Conservation (phyloP, 2,329 filamentous ascomycete species). For the Trichoderma breve region DNA sequence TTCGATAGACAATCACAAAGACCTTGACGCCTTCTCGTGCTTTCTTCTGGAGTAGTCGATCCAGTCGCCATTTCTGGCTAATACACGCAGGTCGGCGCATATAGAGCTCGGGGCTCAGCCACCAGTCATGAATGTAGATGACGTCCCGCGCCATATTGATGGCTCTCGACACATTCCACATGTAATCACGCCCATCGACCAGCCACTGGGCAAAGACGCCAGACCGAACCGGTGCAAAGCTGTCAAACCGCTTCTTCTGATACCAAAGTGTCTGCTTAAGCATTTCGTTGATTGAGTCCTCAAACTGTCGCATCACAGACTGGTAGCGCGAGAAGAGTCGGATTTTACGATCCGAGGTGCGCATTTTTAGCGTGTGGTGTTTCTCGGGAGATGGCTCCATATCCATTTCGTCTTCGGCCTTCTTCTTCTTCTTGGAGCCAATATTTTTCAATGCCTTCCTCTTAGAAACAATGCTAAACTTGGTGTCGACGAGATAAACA, state of each 20-base stretch:
- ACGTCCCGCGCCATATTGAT: constrained; percentile 97
- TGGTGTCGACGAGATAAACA: constrained; percentile 91
- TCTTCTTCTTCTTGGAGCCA: constrained; percentile 60
- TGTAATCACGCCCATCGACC: constrained; percentile 94
- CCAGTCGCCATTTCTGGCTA: constrained; percentile 96
- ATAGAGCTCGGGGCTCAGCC: constrained; percentile 94
- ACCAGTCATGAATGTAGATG: constrained; percentile 99
- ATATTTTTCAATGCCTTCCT: constrained; percentile 55
- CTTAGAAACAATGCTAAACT: constrained; percentile 80
- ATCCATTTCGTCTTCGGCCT: constrained; percentile 43
- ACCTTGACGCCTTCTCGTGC: constrained; percentile 94
- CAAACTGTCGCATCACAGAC: constrained; percentile 84
- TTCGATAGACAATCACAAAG: constrained; percentile 96
- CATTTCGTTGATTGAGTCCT: constrained; percentile 90
- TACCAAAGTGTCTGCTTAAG: constrained; percentile 78
- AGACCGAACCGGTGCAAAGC: constrained; percentile 85
- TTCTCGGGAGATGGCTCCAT: constrained; percentile 45
- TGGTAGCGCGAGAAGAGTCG: constrained; percentile 91
- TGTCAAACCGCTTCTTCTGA: constrained; percentile 80
- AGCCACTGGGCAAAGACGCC: constrained; percentile 94
- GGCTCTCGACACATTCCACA: constrained; percentile 98
- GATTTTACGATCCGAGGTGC: constrained; percentile 88
- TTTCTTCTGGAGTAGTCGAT: constrained; percentile 88
- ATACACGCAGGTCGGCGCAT: constrained; percentile 91
- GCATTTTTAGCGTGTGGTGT: constrained; percentile 83